Base-by-base conservation (phyloP, 1,284 basidiomycete genomes). In the Schizopora paradoxa region DNA sequence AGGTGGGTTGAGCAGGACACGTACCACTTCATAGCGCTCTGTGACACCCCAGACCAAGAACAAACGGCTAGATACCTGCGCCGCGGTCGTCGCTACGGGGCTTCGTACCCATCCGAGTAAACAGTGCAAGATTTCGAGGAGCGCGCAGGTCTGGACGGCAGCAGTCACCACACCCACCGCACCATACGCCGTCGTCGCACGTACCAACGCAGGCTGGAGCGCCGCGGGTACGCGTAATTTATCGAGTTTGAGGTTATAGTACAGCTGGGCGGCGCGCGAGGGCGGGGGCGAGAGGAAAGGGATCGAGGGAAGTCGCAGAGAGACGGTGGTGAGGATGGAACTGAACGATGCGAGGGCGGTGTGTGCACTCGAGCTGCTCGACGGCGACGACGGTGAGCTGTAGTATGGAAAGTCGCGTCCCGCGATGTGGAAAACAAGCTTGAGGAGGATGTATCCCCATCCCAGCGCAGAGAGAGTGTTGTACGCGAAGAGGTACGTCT, bases 31-130 rank as follows among this genome's bases (percentile, higher is more conserved):
- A 55, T 81, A 87, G 48, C 74, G 72, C 53, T 80, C 75, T 1
- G 80, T 76, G 43, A 93, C 74, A 7, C 80, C 88, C 92, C 92
- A 98, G 0, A 98, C 84, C 43, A 94, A 72, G 63, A 86, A 85
- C 10, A 98, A 69, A 33, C 95, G 72, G 54, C 88, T 92, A 0
- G 82, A 76, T 38, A 99, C 93, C 68, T 99, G 95, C 58, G 86
- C 78, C 2, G 72, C 67, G 1, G 91, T 91, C 0, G 94, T 96
- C 5, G 68, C 72, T n/a, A 93, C 65, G 2, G 91, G 83, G 46
- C 83, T 87, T 40, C 85, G 70, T n/a, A 99, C 96, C 70, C 82
- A 82, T 0, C 92, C 85, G 6, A 92, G 56, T 6, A 84, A 65
- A 31, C 85, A 81, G 61, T 99, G 96, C 1, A 89, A 52, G 21